Percentiles rank a stretch among this genome's conserved stretches.
These are phyloP conservation scores for Pythium sukuiense DNA, from an alignment of 352 stramenopile species.

Conservation along the genomic window DNA sequence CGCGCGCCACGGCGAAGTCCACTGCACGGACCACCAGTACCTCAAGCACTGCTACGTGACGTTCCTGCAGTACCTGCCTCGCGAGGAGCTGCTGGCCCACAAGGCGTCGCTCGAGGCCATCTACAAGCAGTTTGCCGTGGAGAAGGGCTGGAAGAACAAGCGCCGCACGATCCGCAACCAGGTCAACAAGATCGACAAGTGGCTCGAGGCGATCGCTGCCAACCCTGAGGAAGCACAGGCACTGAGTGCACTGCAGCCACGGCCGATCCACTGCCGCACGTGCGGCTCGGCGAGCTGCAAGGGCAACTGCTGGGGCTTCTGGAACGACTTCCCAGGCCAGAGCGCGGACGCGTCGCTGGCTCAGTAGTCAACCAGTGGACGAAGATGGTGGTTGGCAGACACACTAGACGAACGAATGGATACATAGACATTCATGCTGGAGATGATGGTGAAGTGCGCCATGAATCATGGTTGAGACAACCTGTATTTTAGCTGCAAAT, in stretches of 20 bases:
- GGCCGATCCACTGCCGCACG: slow-evolving; percentile 66
- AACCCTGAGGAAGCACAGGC: slow-evolving; percentile 43
- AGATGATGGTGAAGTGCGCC: too few relatives aligned
- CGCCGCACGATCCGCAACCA: slow-evolving; percentile 82
- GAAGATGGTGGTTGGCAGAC: neutral
- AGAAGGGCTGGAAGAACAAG: slow-evolving; percentile 73
- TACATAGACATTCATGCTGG: too few relatives aligned
- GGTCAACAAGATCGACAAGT: slow-evolving; percentile 56
- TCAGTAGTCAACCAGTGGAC: neutral
- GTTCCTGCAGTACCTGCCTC: slow-evolving; percentile 66
- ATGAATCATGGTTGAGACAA: too few relatives aligned
- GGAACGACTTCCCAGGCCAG: slow-evolving; percentile 45
- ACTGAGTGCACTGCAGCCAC: slow-evolving; percentile 30
- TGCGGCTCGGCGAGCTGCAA: slow-evolving; percentile 51
- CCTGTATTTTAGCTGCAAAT: too few relatives aligned
- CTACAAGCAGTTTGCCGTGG: slow-evolving; percentile 40
- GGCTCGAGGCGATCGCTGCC: slow-evolving; percentile 39
- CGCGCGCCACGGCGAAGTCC: slow-evolving; percentile 56
- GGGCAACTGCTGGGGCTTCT: slow-evolving; percentile 78
- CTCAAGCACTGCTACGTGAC: slow-evolving; percentile 74
- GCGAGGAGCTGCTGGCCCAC: slow-evolving; percentile 43
- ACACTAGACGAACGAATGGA: neutral
- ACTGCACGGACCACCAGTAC: slow-evolving; percentile 74
- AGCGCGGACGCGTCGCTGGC: neutral
- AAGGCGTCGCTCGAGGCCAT: slow-evolving; percentile 50